These are phyloP conservation scores for Candida qinlingensis DNA, from an alignment of 805 yeast genomes.

Conservation along the genomic window DNA sequence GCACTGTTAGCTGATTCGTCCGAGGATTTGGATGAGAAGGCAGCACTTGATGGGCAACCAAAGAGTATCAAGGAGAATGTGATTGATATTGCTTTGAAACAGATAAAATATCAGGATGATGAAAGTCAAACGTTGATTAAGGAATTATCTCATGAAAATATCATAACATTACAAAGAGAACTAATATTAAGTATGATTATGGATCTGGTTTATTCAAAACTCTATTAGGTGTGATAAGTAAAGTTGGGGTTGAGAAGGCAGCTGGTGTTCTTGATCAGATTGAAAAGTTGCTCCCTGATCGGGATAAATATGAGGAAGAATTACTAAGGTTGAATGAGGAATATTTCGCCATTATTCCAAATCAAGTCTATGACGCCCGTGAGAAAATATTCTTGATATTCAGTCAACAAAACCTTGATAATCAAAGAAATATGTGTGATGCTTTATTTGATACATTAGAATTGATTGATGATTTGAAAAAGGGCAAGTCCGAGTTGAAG, in stretches of 20 bases:
- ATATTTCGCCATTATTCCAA: slow-evolving; percentile 5
- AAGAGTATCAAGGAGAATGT: slow-evolving; percentile 1
- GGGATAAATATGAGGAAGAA: neutral
- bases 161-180: slow-evolving; percentile 1
- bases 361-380: slow-evolving; percentile 2
- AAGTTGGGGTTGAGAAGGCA: slow-evolving; percentile 3
- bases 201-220: slow-evolving; percentile 2
- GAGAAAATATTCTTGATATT: slow-evolving; percentile 2
- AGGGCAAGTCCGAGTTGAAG: slow-evolving; percentile 1
- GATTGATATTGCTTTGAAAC: slow-evolving; percentile 4
- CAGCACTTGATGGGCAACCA: neutral
- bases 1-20: slow-evolving; percentile 3
- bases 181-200: slow-evolving; percentile 2
- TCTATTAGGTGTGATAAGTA: slow-evolving; percentile 2
- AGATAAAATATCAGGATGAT: slow-evolving; percentile 3
- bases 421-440: neutral
- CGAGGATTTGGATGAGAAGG: neutral
- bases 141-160: slow-evolving; percentile 2
- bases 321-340: slow-evolving; percentile 1
- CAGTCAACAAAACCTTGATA: neutral
- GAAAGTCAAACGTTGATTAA: neutral
- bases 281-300: neutral
- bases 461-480: slow-evolving; percentile 2
- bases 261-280: slow-evolving; percentile 1
- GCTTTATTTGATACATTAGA: slow-evolving; percentile 3